Base-by-base conservation (phyloP, 495 filamentous ascomycete species). In the Penicillium roqueforti region DNA sequence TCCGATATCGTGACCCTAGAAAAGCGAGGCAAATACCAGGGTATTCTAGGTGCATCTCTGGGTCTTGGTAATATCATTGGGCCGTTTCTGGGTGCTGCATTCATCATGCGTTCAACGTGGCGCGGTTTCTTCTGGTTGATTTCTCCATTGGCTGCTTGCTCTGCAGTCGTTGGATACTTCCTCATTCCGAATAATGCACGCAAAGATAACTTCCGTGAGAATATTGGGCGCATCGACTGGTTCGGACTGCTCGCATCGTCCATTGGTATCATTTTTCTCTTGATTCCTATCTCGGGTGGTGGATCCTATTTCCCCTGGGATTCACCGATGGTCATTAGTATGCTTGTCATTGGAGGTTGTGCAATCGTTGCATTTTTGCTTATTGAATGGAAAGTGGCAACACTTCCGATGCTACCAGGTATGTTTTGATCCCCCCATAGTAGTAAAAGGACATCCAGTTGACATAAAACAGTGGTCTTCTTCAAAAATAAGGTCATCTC, bases 251-350 rank as follows among this genome's bases (percentile, higher is more conserved):
- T 80, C 7, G 68, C 75, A 1, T 80, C 75, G 6, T 77, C 76
- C 0, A 71, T 76, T 29, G 80, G 74, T 1, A 75, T 85, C 28
- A 74, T 85, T 20, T 76, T 84, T 46, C 43, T 83, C 18, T 68
- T 86, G 40, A 83, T 86, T 54, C 83, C 83, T 14, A 77, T 86
- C 26, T 85, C 82, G 11, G 83, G 82, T 4, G 83, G 80, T 22
- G 83, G 84, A 0, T 77, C 76, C 4, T 81, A 80, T 50, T 86
- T 84, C 53, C 60, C 72, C 5, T 87, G 83, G 83, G 59, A 77
- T 45, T 84, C 81, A 3, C 68, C 81, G 0, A 73, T 85, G 70
- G 76, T 85, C 3, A 84, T 87, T 29, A 75, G 76, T 40, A 84
- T 86, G 80, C 72, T 87, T 28, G 62, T 67, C 1, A 72, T 86